phyloP scores from a whole-genome alignment of 345 rosid genomes.

The Pseudoturritis turrita region DNA sequence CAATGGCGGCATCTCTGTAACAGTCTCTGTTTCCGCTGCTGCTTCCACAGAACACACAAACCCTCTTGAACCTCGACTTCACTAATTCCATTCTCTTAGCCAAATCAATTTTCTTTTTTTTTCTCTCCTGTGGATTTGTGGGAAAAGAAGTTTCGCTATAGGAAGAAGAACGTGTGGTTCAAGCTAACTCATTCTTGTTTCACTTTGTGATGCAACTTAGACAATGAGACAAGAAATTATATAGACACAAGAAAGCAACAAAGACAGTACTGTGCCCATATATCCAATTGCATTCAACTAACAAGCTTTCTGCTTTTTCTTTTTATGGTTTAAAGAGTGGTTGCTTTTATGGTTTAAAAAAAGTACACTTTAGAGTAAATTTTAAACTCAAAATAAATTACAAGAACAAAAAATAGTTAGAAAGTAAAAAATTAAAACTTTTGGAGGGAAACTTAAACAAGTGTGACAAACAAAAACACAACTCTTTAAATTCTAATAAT shows the following conservation, averaged over 20 bases:
- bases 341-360: background rate
- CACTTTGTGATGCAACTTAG: slow-evolving; percentile 32
- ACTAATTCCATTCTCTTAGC: slow-evolving; percentile 17
- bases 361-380: background rate
- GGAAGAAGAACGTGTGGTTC: slow-evolving; percentile 19
- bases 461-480: slow-evolving; percentile 12
- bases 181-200: slow-evolving; percentile 29
- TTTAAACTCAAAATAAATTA: background rate
- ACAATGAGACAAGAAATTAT: slow-evolving; percentile 23
- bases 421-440: background rate
- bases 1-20: slow-evolving; percentile 75
- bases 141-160: background rate
- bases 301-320: slow-evolving; percentile 22
- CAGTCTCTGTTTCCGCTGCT: slow-evolving; percentile 78
- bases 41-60: slow-evolving; percentile 83
- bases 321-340: slow-evolving; percentile 21
- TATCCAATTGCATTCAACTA: slow-evolving; percentile 19
- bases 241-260: slow-evolving; percentile 26
- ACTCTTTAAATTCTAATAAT: background rate
- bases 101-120: background rate
- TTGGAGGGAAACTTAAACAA: background rate
- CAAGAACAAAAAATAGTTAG: background rate
- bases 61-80: slow-evolving; percentile 70
- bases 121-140: background rate
- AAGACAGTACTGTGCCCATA: slow-evolving; percentile 19